Base-by-base conservation (phyloP, 2,329 filamentous ascomycete genomes). In the Ophiostoma ips region DNA sequence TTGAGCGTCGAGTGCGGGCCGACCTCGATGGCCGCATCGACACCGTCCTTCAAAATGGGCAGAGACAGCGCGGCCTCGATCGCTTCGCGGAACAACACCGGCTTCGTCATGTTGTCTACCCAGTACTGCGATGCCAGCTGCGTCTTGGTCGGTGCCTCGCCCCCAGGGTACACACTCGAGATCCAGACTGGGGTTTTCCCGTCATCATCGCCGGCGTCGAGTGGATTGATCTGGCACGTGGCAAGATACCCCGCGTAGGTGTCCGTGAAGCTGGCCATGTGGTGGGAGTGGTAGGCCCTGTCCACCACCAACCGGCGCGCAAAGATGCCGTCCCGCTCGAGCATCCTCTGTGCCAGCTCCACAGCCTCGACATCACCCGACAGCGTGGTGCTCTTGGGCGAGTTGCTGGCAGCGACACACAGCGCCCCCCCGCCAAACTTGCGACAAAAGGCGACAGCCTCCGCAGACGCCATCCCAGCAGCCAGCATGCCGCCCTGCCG, bases 401-500 rank as follows among this genome's bases (percentile, higher is more conserved):
- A 43, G 34, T 55, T 55, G 38, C 50, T 52, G 31, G 51, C 48
- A 15, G 51, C 51, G 11, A 50, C 51, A 12, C 47, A 43, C 16
- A 52, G 31, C 24, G 8, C 8, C 0, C 51, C 43, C 9, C 31
- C 37, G 9, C 2, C 5, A 30, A 50, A 52, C 3, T 24, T 8
- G 18, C 28, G 13, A 16, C 52, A 69, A 24, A 72, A 55, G 28
- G 66, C 61, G 1, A 64, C 61, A 18, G 57, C 55, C 1, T 57
- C 51, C 1, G 53, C 21, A 0, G 63, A 63, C 49, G 70, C 58
- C 1, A 64, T 62, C 1, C 67, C 64, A 0, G 64, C 68, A 50
- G 71, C 65, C 68, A 73, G 71, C 35, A 59, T 61, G 0, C 68
- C 68, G 9, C 61, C 59, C 0, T 62, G n/a, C 3, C n/a, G 24